phyloP scores from a whole-genome alignment of 192 early-diverging fungal species.

The Kickxella alabastrina region DNA sequence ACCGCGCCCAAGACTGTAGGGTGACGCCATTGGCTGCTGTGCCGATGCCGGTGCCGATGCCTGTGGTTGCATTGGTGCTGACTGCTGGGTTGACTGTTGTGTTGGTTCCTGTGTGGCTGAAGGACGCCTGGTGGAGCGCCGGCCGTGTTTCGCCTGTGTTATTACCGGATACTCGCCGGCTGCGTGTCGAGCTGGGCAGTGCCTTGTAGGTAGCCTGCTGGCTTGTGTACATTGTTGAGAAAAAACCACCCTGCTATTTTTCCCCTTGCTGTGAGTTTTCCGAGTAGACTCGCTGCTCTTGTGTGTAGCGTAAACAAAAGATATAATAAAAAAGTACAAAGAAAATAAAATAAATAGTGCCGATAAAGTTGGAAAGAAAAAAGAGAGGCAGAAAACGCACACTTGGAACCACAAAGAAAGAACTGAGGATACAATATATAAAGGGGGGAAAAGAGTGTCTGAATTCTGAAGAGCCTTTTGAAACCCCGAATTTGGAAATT shows the following conservation, averaged over 20 bases:
- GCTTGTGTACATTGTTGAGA: conserved; percentile 29
- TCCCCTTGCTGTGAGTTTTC: no score
- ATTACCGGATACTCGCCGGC: conserved; percentile 37
- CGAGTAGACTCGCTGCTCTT: no score
- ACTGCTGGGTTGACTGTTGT: conserved; percentile 1
- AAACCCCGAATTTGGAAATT: no score
- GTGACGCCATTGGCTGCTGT: conserved; percentile 13
- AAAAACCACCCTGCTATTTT: no score
- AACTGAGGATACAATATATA: neutral
- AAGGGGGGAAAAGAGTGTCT: no score
- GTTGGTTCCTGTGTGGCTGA: conserved; percentile 11
- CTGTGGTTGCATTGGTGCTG: neutral
- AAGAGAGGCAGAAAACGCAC: neutral
- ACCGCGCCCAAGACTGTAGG: conserved; percentile 46
- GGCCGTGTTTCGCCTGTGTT: conserved; percentile 19
- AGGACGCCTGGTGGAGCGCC: conserved; percentile 28
- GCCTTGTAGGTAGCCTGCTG: conserved; percentile 39
- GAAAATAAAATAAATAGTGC: neutral
- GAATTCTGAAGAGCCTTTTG: no score
- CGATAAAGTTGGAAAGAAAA: neutral
- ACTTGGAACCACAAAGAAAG: no score
- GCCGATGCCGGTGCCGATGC: neutral
- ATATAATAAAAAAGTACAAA: conserved; percentile 1
- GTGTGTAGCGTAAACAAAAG: neutral
- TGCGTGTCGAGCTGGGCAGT: conserved; percentile 46